A percentile compares a stretch with the other conserved stretches of the same genome.
Evolutionary conservation across 805 yeast genomes (phyloP).

Genomic region (Metschnikowia baotianmanensis): DNA sequence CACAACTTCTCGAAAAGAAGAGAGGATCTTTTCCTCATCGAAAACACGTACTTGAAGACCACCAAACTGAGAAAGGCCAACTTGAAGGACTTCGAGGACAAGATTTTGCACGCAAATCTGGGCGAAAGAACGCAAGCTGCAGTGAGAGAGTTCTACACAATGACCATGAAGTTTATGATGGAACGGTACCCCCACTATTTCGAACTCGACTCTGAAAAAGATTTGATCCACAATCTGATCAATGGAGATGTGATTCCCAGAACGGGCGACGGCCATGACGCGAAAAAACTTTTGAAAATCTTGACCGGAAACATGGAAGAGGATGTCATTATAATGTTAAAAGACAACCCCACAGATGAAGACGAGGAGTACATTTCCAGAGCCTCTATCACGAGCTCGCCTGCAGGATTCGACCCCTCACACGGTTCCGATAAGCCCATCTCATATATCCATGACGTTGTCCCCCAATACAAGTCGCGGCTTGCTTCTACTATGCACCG

Average conservation of each 20-base stretch:
- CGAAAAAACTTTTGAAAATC: constrained; percentile 21
- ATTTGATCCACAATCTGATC: constrained; percentile 36
- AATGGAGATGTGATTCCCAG: constrained; percentile 39
- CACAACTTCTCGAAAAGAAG: constrained; percentile 31
- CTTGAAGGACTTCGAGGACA: constrained; percentile 27
- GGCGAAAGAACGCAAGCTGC: constrained; percentile 28
- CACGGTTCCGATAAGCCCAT: constrained; percentile 51
- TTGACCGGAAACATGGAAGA: constrained; percentile 52
- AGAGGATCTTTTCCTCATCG: constrained; percentile 60
- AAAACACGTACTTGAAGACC: constrained; percentile 51
- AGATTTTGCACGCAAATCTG: constrained; percentile 21
- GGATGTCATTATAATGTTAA: constrained; percentile 56
- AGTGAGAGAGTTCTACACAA: constrained; percentile 50
- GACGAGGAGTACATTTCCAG: constrained; percentile 59
- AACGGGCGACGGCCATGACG: constrained; percentile 11
- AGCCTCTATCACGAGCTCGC: constrained; percentile 59
- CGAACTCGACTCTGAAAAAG: constrained; percentile 22
- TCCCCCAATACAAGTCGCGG: constrained; percentile 60
- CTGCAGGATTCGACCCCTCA: constrained; percentile 71
- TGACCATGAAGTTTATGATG: constrained; percentile 37
- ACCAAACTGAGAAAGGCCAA: constrained; percentile 40
- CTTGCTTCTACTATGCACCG: constrained; percentile 63
- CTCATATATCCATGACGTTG: constrained; percentile 65
- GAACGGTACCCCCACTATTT: constrained; percentile 57
- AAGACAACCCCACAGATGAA: constrained; percentile 33